Base-by-base conservation (phyloP, 148 eudicot species). In the Rhododendron ovatum region DNA sequence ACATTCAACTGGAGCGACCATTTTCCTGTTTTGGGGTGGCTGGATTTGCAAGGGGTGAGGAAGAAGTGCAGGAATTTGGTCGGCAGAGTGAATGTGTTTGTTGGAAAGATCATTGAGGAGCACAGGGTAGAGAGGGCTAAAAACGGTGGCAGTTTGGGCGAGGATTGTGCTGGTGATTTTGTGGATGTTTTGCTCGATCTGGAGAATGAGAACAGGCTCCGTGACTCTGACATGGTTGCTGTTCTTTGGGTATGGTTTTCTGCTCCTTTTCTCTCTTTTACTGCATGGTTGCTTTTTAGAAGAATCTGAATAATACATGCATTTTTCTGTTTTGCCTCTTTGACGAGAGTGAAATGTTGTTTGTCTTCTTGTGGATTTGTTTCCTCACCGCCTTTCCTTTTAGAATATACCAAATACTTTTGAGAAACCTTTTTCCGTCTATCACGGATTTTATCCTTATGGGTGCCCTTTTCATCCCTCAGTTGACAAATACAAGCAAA, bases 1-100 rank as follows among this genome's bases (percentile, higher is more conserved):
- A 81, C 91, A 0, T 95, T 97, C 28, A 97, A 97, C 67, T 97
- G 98, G 98, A 91, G 92, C 39, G 99, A 95, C 84, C 99, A 97
- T 85, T 97, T 97, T 85, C 94, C 95, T 8, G 79, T 92, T 30
- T n/a, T 97, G 57, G 92, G 95, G 1, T 91, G 94, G 92, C 43
- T 97, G 65, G 99, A 97, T 88, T 85, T 95, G 41, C 98, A 97
- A 83, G 94, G 98, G 0, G 98, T 97, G 43, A 93, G 95, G 35
- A 94, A 67, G 82, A 91, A 98, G 89, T 93, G 98, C 39, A 93
- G 84, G 80, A 80, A 45, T 0, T 69, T 97, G 45, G 98, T 92
- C 65, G 82, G 37, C 0, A 92, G 80, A 57, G 99, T 97, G 10
- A 91, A 95, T 87, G 92, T 90, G 4, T 95, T 91, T 83, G 99